Percentiles rank a stretch among this genome's conserved stretches.
Evolutionary conservation across 352 stramenopile species (phyloP).

Genomic region (Phytophthora pini): DNA sequence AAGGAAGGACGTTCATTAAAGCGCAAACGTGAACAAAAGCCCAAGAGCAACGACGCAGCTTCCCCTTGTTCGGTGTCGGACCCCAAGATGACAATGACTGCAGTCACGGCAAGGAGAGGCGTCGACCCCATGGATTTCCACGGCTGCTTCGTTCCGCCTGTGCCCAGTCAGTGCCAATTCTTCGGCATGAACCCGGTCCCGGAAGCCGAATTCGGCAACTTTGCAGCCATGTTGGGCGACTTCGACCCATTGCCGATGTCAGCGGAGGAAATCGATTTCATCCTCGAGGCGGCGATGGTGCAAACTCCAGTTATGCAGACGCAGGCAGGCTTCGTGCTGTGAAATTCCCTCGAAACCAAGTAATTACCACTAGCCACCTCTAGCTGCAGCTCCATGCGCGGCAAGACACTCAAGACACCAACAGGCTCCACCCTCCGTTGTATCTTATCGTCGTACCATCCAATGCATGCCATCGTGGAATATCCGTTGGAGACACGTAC

Average conservation of each 20-base stretch:
- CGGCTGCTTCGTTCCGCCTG: constrained; percentile 27
- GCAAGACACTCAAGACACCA: constrained; percentile 8
- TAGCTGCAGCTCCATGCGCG: background rate
- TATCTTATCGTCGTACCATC: constrained; percentile 2
- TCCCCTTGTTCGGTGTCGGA: constrained; percentile 36
- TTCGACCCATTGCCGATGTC: constrained; percentile 49
- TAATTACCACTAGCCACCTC: constrained; percentile 1
- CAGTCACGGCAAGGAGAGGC: constrained; percentile 8
- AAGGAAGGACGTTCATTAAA: constrained; percentile 37
- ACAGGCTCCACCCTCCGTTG: background rate
- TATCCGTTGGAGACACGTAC: constrained; percentile 11
- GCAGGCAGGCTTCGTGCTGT: constrained; percentile 34
- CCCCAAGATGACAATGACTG: background rate
- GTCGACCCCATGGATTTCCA: constrained; percentile 44
- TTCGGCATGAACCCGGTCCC: constrained; percentile 11
- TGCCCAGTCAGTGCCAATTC: constrained; percentile 21
- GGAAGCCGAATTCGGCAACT: constrained; percentile 25
- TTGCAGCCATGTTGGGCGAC: constrained; percentile 34
- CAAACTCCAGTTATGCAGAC: constrained; percentile 24
- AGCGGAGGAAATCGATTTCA: constrained; percentile 52
- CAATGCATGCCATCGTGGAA: constrained; percentile 16
- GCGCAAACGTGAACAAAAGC: constrained; percentile 31
- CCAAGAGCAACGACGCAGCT: constrained; percentile 10
- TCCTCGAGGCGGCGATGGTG: constrained; percentile 45
- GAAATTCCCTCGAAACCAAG: constrained; percentile 4